phyloP scores from a whole-genome alignment of 106 monocot genomes.

The Phalaenopsis aphrodite region DNA sequence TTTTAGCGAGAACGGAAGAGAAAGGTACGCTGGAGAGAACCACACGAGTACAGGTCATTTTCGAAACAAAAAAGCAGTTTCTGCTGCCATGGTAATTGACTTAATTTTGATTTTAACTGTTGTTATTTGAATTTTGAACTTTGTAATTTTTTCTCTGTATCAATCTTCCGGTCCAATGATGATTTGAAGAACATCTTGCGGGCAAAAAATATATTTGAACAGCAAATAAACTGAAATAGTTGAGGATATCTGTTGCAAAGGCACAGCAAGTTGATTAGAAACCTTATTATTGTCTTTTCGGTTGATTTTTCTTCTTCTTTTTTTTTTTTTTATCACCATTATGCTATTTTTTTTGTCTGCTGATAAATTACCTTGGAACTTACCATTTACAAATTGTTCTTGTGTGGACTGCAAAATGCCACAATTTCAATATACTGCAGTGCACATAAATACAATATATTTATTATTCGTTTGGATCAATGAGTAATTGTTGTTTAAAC shows the following conservation, averaged over 20 bases:
- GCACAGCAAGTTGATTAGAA: neutral
- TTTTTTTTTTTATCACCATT: neutral
- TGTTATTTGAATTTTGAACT: neutral
- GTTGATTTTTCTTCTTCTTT: neutral
- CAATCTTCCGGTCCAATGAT: neutral
- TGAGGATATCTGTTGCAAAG: neutral
- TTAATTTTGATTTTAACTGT: neutral
- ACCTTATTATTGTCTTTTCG: neutral
- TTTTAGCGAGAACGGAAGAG: conserved; percentile 1
- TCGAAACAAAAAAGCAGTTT: conserved; percentile 1
- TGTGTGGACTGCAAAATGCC: neutral
- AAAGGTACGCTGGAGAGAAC: conserved; percentile 11
- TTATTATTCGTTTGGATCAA: neutral
- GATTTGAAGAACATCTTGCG: neutral
- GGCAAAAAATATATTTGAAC: neutral
- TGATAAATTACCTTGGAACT: neutral
- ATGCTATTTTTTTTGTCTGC: neutral
- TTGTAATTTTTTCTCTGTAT: neutral
- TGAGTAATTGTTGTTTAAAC: neutral
- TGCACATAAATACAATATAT: neutral
- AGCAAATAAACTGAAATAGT: neutral
- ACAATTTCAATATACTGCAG: neutral
- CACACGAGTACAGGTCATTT: conserved; percentile 3
- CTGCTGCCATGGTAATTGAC: conserved; percentile 8
- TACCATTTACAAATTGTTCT: neutral